Conservation (phyloP, 306 rosid species). For the Hippophae tibetana region DNA sequence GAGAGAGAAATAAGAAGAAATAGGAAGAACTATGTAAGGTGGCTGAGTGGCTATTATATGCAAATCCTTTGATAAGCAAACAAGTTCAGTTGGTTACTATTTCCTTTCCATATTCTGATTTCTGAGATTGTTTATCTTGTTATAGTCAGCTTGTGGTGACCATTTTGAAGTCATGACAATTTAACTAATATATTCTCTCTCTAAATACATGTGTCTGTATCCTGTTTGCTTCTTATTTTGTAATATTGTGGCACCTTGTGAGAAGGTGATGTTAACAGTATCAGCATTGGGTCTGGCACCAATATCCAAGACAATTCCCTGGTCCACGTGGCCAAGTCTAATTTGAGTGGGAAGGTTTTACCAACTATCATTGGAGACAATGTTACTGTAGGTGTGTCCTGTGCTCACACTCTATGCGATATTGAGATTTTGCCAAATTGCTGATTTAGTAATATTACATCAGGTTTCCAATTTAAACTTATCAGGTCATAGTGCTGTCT, state of each 20-base stretch:
- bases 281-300: slow-evolving; percentile 82
- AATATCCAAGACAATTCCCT: slow-evolving; percentile 95
- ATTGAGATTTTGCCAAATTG: slow-evolving; percentile 11
- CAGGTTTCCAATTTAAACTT: slow-evolving; percentile 12
- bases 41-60: neutral
- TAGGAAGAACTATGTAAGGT: neutral
- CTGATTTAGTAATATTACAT: slow-evolving; percentile 16
- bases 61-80: neutral
- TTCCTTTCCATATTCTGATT: neutral
- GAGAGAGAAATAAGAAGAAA: neutral
- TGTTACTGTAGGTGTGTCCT: slow-evolving; percentile 71
- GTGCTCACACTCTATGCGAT: slow-evolving; percentile 16
- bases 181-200: neutral
- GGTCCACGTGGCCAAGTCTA: slow-evolving; percentile 85
- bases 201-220: neutral
- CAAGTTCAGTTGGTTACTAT: neutral
- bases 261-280: slow-evolving; percentile 82
- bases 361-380: slow-evolving; percentile 85
- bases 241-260: slow-evolving; percentile 12
- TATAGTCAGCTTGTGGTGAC: neutral
- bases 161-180: neutral
- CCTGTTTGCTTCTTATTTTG: neutral
- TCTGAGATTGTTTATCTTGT: neutral
- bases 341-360: slow-evolving; percentile 79
- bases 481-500: slow-evolving; percentile 80